phyloP scores from a whole-genome alignment of 805 yeast genomes.

The Lachancea sp. region DNA sequence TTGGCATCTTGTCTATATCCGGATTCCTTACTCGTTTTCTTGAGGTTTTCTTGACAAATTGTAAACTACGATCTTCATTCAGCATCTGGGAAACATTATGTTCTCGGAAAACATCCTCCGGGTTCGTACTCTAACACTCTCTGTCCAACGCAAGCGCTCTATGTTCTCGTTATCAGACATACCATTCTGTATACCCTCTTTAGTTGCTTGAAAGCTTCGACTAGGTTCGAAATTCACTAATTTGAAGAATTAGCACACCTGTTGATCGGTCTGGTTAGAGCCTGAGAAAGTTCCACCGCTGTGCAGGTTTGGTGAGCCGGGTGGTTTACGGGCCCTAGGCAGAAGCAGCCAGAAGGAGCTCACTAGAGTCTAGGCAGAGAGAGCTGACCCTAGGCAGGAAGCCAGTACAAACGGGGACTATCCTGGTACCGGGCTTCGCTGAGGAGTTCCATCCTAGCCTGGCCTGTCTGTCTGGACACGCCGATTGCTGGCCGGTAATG shows the following conservation, averaged over 20 bases:
- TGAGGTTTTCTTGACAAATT: too few species aligned
- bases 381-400: too few species aligned
- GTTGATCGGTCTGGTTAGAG: not conserved
- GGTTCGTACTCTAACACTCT: too few species aligned
- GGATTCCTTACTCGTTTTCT: too few species aligned
- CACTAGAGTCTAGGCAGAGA: not conserved
- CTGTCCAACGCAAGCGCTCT: not conserved
- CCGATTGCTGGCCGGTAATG: too few species aligned
- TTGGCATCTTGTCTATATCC: too few species aligned
- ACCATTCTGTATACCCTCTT: constrained; percentile 28
- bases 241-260: constrained; percentile 3
- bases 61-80: too few species aligned
- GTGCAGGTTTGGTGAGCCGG: not conserved
- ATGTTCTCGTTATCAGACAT: constrained; percentile 12
- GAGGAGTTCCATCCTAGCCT: not conserved
- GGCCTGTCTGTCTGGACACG: not conserved
- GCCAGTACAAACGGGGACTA: too few species aligned
- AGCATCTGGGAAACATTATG: too few species aligned
- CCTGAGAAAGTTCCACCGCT: not conserved
- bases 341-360: not conserved
- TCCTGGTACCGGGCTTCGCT: too few species aligned
- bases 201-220: constrained; percentile 14
- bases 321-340: not conserved
- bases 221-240: not conserved
- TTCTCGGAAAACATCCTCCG: too few species aligned